phyloP scores from a whole-genome alignment of 148 eudicot species.

The Fagopyrum esculentum region DNA sequence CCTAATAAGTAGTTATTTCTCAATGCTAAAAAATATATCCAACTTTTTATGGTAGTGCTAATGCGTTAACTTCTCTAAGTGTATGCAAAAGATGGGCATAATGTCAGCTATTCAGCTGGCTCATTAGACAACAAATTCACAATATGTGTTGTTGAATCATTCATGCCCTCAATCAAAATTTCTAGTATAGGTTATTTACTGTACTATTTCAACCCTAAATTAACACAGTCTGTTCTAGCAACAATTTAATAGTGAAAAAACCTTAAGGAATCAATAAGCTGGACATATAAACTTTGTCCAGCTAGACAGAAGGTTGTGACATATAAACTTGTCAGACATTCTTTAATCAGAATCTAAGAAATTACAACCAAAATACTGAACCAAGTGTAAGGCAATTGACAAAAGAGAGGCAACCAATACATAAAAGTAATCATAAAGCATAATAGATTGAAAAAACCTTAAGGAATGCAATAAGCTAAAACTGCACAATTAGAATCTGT shows the following conservation, averaged over 20 bases:
- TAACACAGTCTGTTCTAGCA: neutral
- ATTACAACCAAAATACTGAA: too few relatives aligned
- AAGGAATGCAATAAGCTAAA: too few relatives aligned
- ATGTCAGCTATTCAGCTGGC: constrained; percentile 75
- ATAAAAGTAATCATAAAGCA: too few relatives aligned
- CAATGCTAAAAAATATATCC: neutral
- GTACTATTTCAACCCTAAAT: neutral
- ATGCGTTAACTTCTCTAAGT: neutral
- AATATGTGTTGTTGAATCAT: constrained; percentile 86
- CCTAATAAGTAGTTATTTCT: neutral
- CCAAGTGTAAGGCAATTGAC: too few relatives aligned
- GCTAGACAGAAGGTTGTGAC: neutral
- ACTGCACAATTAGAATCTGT: too few relatives aligned
- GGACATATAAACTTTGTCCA: neutral
- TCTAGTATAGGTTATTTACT: neutral
- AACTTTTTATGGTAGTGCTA: neutral
- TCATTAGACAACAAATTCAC: constrained; percentile 19
- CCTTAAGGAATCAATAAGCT: neutral
- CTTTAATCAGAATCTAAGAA: neutral
- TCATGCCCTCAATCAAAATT: constrained; percentile 49
- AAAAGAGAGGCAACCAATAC: too few relatives aligned
- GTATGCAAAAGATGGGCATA: constrained; percentile 33
- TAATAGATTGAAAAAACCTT: too few relatives aligned
- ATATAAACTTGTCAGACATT: neutral
- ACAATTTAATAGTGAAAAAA: neutral